Base-by-base conservation (phyloP, 768 basidiomycete genomes). In the Tulasnella sp. region DNA sequence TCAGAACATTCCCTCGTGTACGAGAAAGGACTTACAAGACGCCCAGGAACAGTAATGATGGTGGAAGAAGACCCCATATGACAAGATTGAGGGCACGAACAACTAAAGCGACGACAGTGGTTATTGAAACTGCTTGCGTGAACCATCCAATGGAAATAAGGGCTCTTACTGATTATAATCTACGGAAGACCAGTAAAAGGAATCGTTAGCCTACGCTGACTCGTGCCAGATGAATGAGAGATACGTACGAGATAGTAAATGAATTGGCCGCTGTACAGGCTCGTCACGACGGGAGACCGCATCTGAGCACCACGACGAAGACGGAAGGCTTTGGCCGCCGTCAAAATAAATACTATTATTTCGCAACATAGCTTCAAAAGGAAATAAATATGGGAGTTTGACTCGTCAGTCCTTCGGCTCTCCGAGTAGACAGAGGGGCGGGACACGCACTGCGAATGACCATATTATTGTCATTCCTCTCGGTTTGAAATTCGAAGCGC, bases 221-320 rank as follows among this genome's bases (percentile, higher is more conserved):
- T 27, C n/a, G 14, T 40, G 38, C 14, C 2, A 24, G 12, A 27
- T 36, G 18, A 42, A 39, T 5, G 73, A 34, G 36, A 4, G 73
- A n/a, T 40, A 74, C 73, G 46, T 42, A 74, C 73, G n/a, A 74
- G 3, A 40, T 42, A 74, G 73, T 74, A 74, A 19, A 74, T 24
- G 73, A 74, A 74, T 34, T 74, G 73, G 19, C 46, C 73, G 10
- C 73, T 24, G 36, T 74, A 74, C 34, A 74, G 73, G 46, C 73
- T 74, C 6, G 40, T 74, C 31, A 74, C 40, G 21, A 74, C 40
- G 3, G 73, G 73, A 16, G 62, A 68, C 8, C 46, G 40, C 40
- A 74, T 31, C 40, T 74, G 40, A 38, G 40, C 73, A 16, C 24
- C 31, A 27, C 38, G 40, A 18, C 40, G 40, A 74, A 42, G 73